Evolutionary conservation across 192 early-diverging fungal genomes (phyloP).

Genomic region (Phlyctochytrium arcticum): DNA sequence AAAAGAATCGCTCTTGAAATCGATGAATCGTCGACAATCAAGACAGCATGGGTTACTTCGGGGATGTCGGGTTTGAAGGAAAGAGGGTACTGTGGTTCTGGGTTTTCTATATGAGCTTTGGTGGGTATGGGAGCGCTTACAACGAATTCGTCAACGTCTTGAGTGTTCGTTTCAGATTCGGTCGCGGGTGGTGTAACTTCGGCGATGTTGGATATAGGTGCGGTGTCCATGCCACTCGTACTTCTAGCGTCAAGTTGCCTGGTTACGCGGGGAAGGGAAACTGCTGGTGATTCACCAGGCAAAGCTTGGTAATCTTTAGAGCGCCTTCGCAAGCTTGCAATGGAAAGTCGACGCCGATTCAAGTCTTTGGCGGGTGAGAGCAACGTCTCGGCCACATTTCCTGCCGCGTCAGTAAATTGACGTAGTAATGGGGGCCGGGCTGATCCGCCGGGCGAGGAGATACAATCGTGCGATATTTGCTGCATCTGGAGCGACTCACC

Average conservation of each 20-base stretch:
- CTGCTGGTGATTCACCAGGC: too few relatives aligned
- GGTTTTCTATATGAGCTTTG: too few relatives aligned
- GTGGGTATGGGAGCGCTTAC: too few relatives aligned
- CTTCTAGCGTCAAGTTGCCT: not conserved
- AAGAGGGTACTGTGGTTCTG: too few relatives aligned
- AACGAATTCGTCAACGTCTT: too few relatives aligned
- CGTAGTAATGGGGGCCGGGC: not conserved
- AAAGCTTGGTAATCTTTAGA: slow-evolving; percentile 2
- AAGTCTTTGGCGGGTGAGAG: not conserved
- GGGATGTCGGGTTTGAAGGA: too few relatives aligned
- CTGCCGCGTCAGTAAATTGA: not conserved
- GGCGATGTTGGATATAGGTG: not conserved
- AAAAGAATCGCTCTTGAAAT: slow-evolving; percentile 8
- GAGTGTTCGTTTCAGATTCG: too few relatives aligned
- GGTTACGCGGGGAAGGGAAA: too few relatives aligned
- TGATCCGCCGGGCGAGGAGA: not conserved
- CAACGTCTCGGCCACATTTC: not conserved
- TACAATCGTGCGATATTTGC: not conserved
- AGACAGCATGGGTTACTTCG: not conserved
- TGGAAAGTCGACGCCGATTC: not conserved
- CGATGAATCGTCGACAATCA: slow-evolving; percentile 15
- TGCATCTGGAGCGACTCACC: too few relatives aligned
- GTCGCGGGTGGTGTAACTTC: not conserved
- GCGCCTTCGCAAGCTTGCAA: not conserved
- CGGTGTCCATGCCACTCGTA: not conserved